These are phyloP conservation scores for Pichia cephalocereana DNA, from an alignment of 805 yeast species.

Conservation along the genomic window DNA sequence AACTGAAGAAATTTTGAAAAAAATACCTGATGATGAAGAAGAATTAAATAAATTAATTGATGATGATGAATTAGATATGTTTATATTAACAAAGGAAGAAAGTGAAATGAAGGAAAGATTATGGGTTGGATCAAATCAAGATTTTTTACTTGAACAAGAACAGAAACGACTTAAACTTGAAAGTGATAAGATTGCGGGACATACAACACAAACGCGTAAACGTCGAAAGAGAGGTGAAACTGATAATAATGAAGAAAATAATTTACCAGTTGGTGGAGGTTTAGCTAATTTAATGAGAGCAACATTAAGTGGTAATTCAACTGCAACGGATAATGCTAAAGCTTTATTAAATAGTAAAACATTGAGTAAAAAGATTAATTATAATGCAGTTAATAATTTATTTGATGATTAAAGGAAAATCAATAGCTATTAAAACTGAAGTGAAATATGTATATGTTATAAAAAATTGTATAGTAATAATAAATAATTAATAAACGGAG, in stretches of 20 bases:
- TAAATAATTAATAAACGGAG: not conserved
- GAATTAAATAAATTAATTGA: conserved; percentile 57
- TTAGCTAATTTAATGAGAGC: conserved; percentile 31
- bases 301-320: conserved; percentile 34
- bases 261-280: conserved; percentile 9
- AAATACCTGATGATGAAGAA: conserved; percentile 50
- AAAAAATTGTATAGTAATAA: not conserved
- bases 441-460: not conserved
- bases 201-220: conserved; percentile 43
- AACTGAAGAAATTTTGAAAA: conserved; percentile 42
- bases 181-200: conserved; percentile 83
- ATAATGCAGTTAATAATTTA: conserved; percentile 61
- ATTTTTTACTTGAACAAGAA: conserved; percentile 77
- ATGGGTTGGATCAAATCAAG: conserved; percentile 88
- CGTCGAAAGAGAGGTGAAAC: conserved; percentile 30
- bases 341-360: conserved; percentile 66
- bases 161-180: conserved; percentile 72
- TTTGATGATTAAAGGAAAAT: conserved; percentile 21
- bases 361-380: conserved; percentile 84
- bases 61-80: conserved; percentile 65
- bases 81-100: conserved; percentile 61
- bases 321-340: conserved; percentile 76
- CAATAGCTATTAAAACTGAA: not conserved
- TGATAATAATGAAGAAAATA: conserved; percentile 6
- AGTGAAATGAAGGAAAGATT: conserved; percentile 65